phyloP scores from a whole-genome alignment of 345 rosid species.

The Odontarrhena argentea region DNA sequence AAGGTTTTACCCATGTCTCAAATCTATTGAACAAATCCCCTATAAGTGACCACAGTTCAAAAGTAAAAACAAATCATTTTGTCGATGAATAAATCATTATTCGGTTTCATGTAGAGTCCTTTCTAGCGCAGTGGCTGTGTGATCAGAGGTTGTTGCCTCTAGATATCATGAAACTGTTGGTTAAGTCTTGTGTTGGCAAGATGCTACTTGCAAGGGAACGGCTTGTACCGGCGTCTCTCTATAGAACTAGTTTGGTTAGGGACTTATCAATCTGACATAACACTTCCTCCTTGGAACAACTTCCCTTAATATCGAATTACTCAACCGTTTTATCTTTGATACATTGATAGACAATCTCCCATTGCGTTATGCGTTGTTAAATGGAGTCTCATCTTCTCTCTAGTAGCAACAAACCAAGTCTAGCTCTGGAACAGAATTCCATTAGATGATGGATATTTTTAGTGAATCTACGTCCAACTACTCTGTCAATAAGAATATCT shows the following conservation, averaged over 20 bases:
- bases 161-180: constrained; percentile 2
- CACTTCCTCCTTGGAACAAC: constrained; percentile 52
- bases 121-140: not conserved
- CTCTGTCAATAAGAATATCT: constrained; percentile 80
- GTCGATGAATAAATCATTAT: not conserved
- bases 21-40: constrained; percentile 5
- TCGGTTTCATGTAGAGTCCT: not conserved
- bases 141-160: not conserved
- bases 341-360: constrained; percentile 63
- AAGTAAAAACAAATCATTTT: not conserved
- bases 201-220: constrained; percentile 45
- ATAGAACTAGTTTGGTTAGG: constrained; percentile 47
- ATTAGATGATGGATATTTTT: constrained; percentile 80
- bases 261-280: constrained; percentile 55
- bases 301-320: constrained; percentile 63
- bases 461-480: constrained; percentile 73
- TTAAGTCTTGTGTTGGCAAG: not conserved
- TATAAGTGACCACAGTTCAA: not conserved
- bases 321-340: constrained; percentile 57
- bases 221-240: constrained; percentile 33
- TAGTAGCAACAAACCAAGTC: constrained; percentile 79
- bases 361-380: constrained; percentile 61
- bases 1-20: constrained; percentile 1
- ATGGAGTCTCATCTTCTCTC: constrained; percentile 82
- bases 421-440: constrained; percentile 76